Conservation (phyloP, 2,329 filamentous ascomycete species). For the Fusarium agapanthi region DNA sequence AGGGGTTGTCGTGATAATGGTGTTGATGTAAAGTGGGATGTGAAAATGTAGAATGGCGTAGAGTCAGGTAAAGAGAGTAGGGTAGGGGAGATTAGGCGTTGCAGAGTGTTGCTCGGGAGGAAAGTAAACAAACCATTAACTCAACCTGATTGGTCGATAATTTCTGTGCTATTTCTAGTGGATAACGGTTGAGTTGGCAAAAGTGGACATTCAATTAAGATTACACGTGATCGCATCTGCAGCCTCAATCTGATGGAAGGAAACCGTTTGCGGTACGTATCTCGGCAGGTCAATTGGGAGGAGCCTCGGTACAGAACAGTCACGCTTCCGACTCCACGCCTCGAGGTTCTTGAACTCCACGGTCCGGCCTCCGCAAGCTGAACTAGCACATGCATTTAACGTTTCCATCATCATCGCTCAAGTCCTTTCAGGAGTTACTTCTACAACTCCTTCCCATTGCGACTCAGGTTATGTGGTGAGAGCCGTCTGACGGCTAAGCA, state of each 20-base stretch:
- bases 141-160: conserved; percentile 40
- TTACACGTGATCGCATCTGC: conserved; percentile 21
- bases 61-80: conserved; percentile 1
- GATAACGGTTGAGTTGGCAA: conserved; percentile 25
- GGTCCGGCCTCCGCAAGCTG: conserved; percentile 31
- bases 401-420: conserved; percentile 28
- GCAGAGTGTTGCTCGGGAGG: conserved; percentile 49
- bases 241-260: not conserved
- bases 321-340: conserved; percentile 42
- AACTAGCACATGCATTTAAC: conserved; percentile 44
- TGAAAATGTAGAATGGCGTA: conserved; percentile 27
- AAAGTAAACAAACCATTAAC: conserved; percentile 54
- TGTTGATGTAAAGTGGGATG: conserved; percentile 35
- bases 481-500: conserved; percentile 26
- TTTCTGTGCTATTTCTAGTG: not conserved
- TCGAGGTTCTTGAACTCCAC: conserved; percentile 31
- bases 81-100: conserved; percentile 26
- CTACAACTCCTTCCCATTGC: conserved; percentile 10
- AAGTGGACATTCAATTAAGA: not conserved
- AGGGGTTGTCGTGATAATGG: conserved; percentile 7
- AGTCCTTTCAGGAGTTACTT: not conserved
- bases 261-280: conserved; percentile 27
- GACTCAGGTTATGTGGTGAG: conserved; percentile 37
- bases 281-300: conserved; percentile 24
- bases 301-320: conserved; percentile 47